Conservation (phyloP, 108 stramenopile genomes). For the Skeletonema grethae region DNA sequence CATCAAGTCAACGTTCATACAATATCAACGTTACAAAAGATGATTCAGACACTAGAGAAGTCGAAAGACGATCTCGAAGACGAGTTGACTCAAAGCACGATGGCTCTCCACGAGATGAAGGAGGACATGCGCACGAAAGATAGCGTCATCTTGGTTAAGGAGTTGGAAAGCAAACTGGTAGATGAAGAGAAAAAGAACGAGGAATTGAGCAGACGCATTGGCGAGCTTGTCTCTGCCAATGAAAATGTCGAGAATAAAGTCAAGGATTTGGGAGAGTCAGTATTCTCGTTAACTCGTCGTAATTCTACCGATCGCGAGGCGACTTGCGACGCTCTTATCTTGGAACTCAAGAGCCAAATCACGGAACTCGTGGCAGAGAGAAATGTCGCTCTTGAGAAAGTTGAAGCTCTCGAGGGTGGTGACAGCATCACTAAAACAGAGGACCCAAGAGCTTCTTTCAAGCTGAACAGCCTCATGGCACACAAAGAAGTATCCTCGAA, state of each 20-base stretch:
- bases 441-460: constrained; percentile 3
- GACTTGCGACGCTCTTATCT: constrained; percentile 24
- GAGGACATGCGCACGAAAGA: constrained; percentile 14
- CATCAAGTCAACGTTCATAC: constrained; percentile 13
- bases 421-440: background rate
- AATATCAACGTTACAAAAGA: constrained; percentile 23
- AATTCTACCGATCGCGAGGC: constrained; percentile 20
- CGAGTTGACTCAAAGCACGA: constrained; percentile 26
- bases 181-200: constrained; percentile 24
- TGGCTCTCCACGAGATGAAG: constrained; percentile 15
- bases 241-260: constrained; percentile 29
- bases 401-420: constrained; percentile 18
- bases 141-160: background rate
- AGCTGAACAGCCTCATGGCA: background rate
- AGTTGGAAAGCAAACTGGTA: constrained; percentile 24
- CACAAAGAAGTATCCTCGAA: background rate
- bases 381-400: constrained; percentile 40
- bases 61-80: constrained; percentile 30
- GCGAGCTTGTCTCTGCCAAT: constrained; percentile 26
- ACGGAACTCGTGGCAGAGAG: constrained; percentile 26
- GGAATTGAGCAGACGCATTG: constrained; percentile 23
- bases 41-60: constrained; percentile 23
- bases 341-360: constrained; percentile 36
- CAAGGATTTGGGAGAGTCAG: constrained; percentile 25
- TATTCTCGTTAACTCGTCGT: constrained; percentile 1